Conservation (phyloP, 345 rosid species). For the Acer yangbiense region DNA sequence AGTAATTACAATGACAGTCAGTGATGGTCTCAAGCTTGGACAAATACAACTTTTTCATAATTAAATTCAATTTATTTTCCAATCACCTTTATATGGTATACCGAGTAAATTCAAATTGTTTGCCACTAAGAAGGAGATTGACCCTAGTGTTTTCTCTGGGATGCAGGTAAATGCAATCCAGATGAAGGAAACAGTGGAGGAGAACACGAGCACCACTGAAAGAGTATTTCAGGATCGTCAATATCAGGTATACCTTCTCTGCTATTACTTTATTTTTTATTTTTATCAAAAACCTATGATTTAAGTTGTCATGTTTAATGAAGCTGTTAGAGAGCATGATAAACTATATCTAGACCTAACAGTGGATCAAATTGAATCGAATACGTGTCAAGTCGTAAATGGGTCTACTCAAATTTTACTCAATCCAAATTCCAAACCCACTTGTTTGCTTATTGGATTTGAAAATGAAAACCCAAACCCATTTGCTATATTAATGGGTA, state of each 20-base stretch:
- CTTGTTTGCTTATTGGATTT: too few relatives aligned
- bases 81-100: neutral
- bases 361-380: too few relatives aligned
- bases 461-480: too few relatives aligned
- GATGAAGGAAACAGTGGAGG: constrained; percentile 99
- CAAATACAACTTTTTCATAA: neutral
- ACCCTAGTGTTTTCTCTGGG: constrained; percentile 11
- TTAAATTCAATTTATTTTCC: neutral
- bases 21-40: neutral
- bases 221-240: constrained; percentile 99
- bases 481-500: too few relatives aligned
- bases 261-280: neutral
- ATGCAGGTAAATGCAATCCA: constrained; percentile 98
- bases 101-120: neutral
- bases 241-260: constrained; percentile 70
- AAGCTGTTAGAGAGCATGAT: neutral
- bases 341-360: too few relatives aligned
- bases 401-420: too few relatives aligned
- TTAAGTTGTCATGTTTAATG: neutral
- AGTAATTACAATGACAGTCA: neutral
- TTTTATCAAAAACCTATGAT: neutral
- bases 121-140: neutral
- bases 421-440: too few relatives aligned
- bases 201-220: constrained; percentile 94
- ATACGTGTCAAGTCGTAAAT: too few relatives aligned